These are phyloP conservation scores for Kernera saxatilis DNA, from an alignment of 345 rosid genomes.

Conservation along the genomic window DNA sequence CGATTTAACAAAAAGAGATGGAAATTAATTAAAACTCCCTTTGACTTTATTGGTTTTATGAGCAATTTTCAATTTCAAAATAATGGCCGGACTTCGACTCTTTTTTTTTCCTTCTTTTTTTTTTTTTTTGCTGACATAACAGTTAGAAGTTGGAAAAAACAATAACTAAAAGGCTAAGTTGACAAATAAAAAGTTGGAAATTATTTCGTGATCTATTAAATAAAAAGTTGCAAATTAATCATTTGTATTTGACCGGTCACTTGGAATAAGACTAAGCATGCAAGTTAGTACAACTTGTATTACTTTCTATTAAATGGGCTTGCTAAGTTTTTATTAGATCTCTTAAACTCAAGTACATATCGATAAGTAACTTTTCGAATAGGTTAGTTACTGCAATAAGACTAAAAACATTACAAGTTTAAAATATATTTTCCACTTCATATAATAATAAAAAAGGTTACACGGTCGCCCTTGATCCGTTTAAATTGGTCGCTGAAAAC, in stretches of 20 bases:
- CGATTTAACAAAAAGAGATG: not conserved
- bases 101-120: not conserved
- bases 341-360: not conserved
- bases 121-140: not conserved
- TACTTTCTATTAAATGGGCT: not conserved
- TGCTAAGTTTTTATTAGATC: not conserved
- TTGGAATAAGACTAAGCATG: not conserved
- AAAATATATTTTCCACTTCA: not conserved
- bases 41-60: not conserved
- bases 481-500: not conserved
- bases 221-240: conserved; percentile 8
- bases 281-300: not conserved
- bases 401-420: not conserved
- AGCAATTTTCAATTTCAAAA: not conserved
- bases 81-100: not conserved
- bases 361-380: not conserved
- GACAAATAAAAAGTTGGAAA: conserved; percentile 5
- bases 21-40: not conserved
- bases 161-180: not conserved
- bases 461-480: not conserved
- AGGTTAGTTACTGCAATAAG: not conserved
- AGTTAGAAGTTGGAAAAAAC: conserved; percentile 13
- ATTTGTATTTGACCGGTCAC: conserved; percentile 10
- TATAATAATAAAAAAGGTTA: not conserved
- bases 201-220: not conserved